Evolutionary conservation across 2,329 filamentous ascomycete genomes (phyloP), one percentile per base, ranked within the genome.

Genomic region (Annulohypoxylon truncatum): DNA sequence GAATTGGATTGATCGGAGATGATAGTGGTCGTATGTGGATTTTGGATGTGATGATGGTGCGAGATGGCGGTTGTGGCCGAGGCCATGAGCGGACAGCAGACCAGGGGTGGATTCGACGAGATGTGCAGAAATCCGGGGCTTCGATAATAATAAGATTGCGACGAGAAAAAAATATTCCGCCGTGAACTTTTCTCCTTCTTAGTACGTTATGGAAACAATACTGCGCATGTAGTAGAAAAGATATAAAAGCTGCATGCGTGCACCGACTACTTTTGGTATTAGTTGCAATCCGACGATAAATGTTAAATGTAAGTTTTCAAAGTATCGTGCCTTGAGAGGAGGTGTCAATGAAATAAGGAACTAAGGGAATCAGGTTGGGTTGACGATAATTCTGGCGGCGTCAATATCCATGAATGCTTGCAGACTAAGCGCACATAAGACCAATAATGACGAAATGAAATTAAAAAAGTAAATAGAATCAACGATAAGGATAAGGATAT

Each of bases 41-140:
- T 40, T 29, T 66, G 29, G 22, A 57, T 44, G 55, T 68, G 71
- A 57, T 68, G 70, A 57, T 71, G 72, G 67, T 69, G 70, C 51
- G 77, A 75, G 52, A 77, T 77, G 62, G 80, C 68, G 33, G 75
- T 77, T 51, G 51, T 65, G 33, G 78, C 75, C 66, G 79, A 80
- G 72, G 80, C 78, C 79, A 82, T 80, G 64, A 75, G 75, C 70
- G 55, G 52, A 47, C 35, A 75, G 75, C 38, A 7, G 18, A 55
- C 56, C 44, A 28, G 35, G 31, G 35, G 52, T 63, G 59, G 60
- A 54, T 54, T 66, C 47, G 18, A 61, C 50, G 22, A 61, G 52
- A 38, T 26, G 44, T 50, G 50, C 46, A 33, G 51, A 61, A 50
- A 15, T 57, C 53, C 50, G 51, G 60, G 42, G 26, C 42, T 44